Percentiles rank a stretch among this genome's conserved stretches.
Evolutionary conservation across 2,329 filamentous ascomycete genomes (phyloP).

Genomic region (Mariannaea elegans): DNA sequence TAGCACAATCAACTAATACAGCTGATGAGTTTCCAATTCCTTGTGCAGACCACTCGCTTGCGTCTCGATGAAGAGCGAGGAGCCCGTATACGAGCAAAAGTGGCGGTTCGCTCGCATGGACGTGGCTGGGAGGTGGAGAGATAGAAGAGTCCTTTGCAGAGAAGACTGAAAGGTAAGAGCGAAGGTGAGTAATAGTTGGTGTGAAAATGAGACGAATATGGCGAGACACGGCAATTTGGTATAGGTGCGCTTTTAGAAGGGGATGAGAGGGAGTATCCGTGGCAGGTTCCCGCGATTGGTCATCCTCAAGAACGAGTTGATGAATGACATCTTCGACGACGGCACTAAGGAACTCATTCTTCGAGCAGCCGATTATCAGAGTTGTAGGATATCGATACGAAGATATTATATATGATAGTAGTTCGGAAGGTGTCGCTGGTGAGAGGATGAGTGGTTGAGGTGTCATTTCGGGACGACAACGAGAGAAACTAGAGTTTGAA

Average conservation of each 20-base stretch:
- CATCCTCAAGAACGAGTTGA: constrained; percentile 25
- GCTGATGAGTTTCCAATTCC: constrained; percentile 72
- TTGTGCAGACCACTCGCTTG: constrained; percentile 79
- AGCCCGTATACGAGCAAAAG: constrained; percentile 72
- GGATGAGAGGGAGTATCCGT: constrained; percentile 20
- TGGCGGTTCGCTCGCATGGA: constrained; percentile 39
- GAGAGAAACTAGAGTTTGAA: constrained; percentile 18
- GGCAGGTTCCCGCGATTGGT: not conserved
- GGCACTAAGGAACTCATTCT: constrained; percentile 69
- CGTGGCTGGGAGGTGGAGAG: constrained; percentile 46
- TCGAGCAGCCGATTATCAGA: constrained; percentile 75
- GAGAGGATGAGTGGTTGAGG: constrained; percentile 56
- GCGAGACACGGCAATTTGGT: constrained; percentile 73
- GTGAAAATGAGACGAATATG: constrained; percentile 77
- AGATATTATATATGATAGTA: constrained; percentile 72
- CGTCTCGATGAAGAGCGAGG: constrained; percentile 70
- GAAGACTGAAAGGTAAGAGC: constrained; percentile 75
- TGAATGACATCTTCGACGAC: constrained; percentile 59
- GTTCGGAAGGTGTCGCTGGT: constrained; percentile 63
- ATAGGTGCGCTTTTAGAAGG: constrained; percentile 71
- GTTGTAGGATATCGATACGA: constrained; percentile 66
- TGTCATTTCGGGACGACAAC: constrained; percentile 19
- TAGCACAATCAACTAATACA: constrained; percentile 68
- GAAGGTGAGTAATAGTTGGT: constrained; percentile 78
- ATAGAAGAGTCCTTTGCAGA: constrained; percentile 48